Evolutionary conservation across 2,329 filamentous ascomycete species (phyloP).

Genomic region (Paramyrothecium roridum): DNA sequence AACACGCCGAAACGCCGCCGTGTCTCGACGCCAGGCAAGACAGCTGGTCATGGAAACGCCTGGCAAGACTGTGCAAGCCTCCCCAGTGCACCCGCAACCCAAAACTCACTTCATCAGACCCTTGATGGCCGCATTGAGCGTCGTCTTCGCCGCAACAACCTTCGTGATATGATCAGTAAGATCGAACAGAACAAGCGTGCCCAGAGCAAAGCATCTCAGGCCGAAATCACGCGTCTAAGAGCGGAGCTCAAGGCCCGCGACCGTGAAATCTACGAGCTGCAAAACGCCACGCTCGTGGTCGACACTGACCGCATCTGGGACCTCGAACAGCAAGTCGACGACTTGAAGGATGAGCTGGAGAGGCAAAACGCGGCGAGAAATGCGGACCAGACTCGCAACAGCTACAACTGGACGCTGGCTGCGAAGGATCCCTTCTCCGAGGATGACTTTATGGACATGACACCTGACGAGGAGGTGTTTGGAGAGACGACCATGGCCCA

Average conservation of each 20-base stretch:
- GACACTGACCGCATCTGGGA: slow-evolving; percentile 44
- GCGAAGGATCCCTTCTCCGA: slow-evolving; percentile 43
- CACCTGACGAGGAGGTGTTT: slow-evolving; percentile 37
- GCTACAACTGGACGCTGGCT: slow-evolving; percentile 49
- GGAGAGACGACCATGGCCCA: slow-evolving; percentile 50
- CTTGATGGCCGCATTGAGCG: slow-evolving; percentile 56
- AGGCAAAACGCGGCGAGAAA: slow-evolving; percentile 11
- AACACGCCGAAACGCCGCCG: slow-evolving; percentile 36
- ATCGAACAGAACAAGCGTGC: slow-evolving; percentile 45
- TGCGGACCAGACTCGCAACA: slow-evolving; percentile 18
- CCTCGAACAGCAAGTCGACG: slow-evolving; percentile 35
- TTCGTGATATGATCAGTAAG: slow-evolving; percentile 57
- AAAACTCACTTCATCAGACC: slow-evolving; percentile 45
- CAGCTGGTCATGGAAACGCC: slow-evolving; percentile 11
- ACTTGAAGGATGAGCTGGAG: slow-evolving; percentile 29
- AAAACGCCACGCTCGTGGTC: slow-evolving; percentile 45
- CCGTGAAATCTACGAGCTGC: slow-evolving; percentile 49
- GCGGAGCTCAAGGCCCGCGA: slow-evolving; percentile 47
- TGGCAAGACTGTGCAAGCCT: slow-evolving; percentile 9
- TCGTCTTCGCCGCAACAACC: slow-evolving; percentile 50
- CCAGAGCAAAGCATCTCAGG: slow-evolving; percentile 32
- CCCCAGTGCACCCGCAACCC: slow-evolving; percentile 22
- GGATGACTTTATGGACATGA: slow-evolving; percentile 38
- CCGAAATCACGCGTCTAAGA: slow-evolving; percentile 47
- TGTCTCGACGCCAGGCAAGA: slow-evolving; percentile 37